phyloP scores from a whole-genome alignment of 1,284 basidiomycete genomes.

The Tilletiaria anomala region DNA sequence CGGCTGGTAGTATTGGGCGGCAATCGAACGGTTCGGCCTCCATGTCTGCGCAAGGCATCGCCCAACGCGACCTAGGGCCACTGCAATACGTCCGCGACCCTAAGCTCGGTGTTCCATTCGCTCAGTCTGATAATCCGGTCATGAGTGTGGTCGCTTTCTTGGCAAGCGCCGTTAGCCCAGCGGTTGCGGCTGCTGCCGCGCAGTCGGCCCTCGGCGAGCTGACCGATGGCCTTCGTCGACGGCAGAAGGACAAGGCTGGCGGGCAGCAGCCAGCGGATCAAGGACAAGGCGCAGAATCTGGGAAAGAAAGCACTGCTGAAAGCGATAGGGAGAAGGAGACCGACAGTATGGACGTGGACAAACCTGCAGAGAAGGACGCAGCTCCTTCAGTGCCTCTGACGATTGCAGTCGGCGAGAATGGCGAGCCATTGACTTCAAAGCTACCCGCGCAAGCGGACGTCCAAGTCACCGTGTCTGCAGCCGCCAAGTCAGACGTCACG shows the following conservation, averaged over 20 bases:
- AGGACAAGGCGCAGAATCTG: background rate
- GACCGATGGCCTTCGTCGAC: constrained; percentile 25
- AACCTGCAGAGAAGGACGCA: constrained; percentile 6
- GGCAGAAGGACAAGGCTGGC: constrained; percentile 6
- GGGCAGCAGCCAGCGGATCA: background rate
- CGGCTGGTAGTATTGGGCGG: background rate
- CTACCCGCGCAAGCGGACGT: background rate
- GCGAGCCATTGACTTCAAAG: too few species aligned
- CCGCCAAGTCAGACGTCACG: background rate
- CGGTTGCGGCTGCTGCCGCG: constrained; percentile 81
- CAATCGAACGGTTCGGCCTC: background rate
- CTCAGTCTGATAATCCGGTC: constrained; percentile 89
- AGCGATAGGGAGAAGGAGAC: constrained; percentile 12
- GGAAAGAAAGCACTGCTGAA: constrained; percentile 4
- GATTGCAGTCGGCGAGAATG: background rate
- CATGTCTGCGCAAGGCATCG: background rate
- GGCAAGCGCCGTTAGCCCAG: constrained; percentile 76
- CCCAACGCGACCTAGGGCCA: constrained; percentile 51
- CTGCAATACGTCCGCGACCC: constrained; percentile 49
- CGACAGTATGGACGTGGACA: constrained; percentile 24
- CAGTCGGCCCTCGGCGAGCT: constrained; percentile 63
- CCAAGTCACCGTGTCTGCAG: constrained; percentile 1
- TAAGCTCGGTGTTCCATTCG: constrained; percentile 52
- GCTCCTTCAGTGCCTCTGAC: background rate
- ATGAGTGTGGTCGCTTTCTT: constrained; percentile 97